A percentile compares a stretch with the other conserved stretches of the same genome.
These are phyloP conservation scores for Cercophora samala DNA, from an alignment of 495 filamentous ascomycete genomes.

Conservation along the genomic window DNA sequence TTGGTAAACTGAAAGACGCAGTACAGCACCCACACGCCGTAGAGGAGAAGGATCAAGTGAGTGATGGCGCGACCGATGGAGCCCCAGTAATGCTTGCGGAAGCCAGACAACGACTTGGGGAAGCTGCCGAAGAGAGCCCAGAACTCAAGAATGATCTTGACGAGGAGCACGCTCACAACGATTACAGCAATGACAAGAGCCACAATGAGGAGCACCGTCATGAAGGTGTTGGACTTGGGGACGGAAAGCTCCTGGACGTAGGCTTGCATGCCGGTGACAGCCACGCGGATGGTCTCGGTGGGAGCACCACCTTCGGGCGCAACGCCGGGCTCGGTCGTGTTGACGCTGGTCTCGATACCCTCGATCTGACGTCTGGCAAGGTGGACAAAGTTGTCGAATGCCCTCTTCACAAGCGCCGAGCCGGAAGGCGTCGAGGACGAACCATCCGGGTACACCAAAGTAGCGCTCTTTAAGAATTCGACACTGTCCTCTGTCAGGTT, in stretches of 20 bases:
- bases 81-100: conserved; percentile 96
- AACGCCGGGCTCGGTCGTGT: conserved; percentile 32
- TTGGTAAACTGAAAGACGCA: conserved; percentile 92
- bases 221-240: conserved; percentile 88
- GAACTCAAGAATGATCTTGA: conserved; percentile 87
- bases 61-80: conserved; percentile 84
- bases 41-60: conserved; percentile 84
- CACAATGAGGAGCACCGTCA: conserved; percentile 89
- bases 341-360: conserved; percentile 44
- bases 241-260: conserved; percentile 76
- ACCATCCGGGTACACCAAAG: conserved; percentile 59
- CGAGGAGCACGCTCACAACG: conserved; percentile 77
- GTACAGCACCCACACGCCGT: conserved; percentile 93
- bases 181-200: conserved; percentile 83
- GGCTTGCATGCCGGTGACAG: conserved; percentile 66
- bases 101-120: conserved; percentile 72
- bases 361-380: conserved; percentile 49
- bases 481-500: conserved; percentile 80
- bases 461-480: conserved; percentile 67
- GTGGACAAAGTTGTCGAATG: conserved; percentile 46
- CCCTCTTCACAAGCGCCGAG: conserved; percentile 51
- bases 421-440: conserved; percentile 30
- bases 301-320: conserved; percentile 25
- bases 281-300: conserved; percentile 35
- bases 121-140: conserved; percentile 91